Evolutionary conservation across 495 filamentous ascomycete genomes (phyloP).

Genomic region (Aspergillus saccharolyticus): DNA sequence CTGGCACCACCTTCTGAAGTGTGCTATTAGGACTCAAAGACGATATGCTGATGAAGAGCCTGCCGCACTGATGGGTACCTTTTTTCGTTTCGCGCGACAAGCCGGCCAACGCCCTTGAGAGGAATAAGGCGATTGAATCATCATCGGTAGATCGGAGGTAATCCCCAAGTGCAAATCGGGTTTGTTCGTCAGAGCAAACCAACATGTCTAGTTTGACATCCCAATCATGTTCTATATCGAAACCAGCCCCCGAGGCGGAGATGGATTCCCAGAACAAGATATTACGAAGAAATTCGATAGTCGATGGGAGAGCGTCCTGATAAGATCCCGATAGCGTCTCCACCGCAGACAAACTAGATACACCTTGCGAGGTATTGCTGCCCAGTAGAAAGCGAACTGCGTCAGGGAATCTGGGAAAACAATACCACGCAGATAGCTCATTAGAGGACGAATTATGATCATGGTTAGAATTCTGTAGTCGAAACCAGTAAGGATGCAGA

Average conservation of each 20-base stretch:
- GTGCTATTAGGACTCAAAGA: constrained; percentile 54
- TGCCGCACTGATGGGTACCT: constrained; percentile 50
- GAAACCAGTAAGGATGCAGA: constrained; percentile 75
- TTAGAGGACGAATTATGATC: constrained; percentile 14
- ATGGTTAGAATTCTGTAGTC: constrained; percentile 53
- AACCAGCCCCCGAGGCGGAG: constrained; percentile 37
- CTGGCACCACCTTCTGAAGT: constrained; percentile 45
- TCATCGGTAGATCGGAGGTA: constrained; percentile 37
- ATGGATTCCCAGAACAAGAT: constrained; percentile 72
- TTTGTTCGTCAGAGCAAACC: constrained; percentile 58
- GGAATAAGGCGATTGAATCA: constrained; percentile 35
- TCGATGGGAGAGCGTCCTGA: constrained; percentile 48
- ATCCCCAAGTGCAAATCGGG: constrained; percentile 51
- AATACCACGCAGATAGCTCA: constrained; percentile 27
- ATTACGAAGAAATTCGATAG: constrained; percentile 65
- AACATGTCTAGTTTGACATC: constrained; percentile 69
- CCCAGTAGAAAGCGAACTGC: constrained; percentile 31
- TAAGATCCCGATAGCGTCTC: constrained; percentile 30
- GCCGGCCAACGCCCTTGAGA: constrained; percentile 54
- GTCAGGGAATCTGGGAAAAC: constrained; percentile 44
- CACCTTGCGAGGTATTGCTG: constrained; percentile 17
- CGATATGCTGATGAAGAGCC: constrained; percentile 61
- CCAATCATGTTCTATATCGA: constrained; percentile 77
- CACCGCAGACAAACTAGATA: constrained; percentile 17
- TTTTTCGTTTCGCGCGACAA: constrained; percentile 46